Evolutionary conservation across 1,284 basidiomycete genomes (phyloP).

Genomic region (Sporisorium graminicola): DNA sequence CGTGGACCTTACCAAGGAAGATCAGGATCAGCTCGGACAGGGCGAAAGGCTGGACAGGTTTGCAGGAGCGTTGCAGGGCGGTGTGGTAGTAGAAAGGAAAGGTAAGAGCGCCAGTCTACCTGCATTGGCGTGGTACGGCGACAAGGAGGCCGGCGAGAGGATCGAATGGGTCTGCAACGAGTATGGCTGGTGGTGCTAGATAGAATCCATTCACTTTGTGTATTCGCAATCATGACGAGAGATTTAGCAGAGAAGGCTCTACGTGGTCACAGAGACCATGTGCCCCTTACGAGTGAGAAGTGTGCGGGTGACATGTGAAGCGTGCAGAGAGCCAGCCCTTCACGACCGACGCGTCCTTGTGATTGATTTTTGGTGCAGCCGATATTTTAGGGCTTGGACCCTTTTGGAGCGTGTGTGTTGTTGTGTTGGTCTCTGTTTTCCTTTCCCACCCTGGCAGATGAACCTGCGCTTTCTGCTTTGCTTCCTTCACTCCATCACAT

Average conservation of each 20-base stretch:
- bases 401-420: slow-evolving; percentile 17
- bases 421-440: slow-evolving; percentile 32
- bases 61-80: slow-evolving; percentile 12
- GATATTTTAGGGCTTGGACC: slow-evolving; percentile 13
- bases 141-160: slow-evolving; percentile 14
- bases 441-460: neutral
- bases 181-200: slow-evolving; percentile 49
- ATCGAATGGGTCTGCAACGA: slow-evolving; percentile 48
- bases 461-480: neutral
- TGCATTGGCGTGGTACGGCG: slow-evolving; percentile 42
- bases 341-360: slow-evolving; percentile 9
- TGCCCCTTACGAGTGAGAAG: too few species aligned
- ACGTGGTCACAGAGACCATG: too few species aligned
- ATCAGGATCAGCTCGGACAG: slow-evolving; percentile 9
- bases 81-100: slow-evolving; percentile 28
- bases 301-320: slow-evolving; percentile 3
- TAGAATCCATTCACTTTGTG: neutral
- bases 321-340: neutral
- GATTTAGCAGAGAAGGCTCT: neutral
- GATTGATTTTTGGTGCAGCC: neutral
- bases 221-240: neutral
- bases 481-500: slow-evolving; percentile 19
- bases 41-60: slow-evolving; percentile 14
- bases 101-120: slow-evolving; percentile 30
- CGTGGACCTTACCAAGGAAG: slow-evolving; percentile 19